phyloP scores from a whole-genome alignment of 1,284 basidiomycete species.

The Trichosporon ovoides region DNA sequence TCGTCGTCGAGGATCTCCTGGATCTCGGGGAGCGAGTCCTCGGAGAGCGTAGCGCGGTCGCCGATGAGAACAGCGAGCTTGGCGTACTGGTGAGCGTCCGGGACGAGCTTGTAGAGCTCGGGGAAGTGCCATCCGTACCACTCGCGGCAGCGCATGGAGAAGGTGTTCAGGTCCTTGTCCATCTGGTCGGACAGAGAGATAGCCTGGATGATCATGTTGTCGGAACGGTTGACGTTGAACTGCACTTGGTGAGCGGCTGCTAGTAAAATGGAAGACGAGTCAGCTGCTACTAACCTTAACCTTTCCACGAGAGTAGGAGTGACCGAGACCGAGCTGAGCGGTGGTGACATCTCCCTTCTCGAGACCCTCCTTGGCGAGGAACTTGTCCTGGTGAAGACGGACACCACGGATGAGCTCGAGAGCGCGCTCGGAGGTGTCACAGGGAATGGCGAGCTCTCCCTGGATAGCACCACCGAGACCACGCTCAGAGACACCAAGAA shows the following conservation, averaged over 20 bases:
- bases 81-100: conserved; percentile 96
- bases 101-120: conserved; percentile 88
- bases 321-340: conserved; percentile 93
- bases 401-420: conserved; percentile 90
- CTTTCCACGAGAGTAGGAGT: conserved; percentile 96
- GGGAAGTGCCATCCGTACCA: conserved; percentile 99
- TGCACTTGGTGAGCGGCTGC: conserved; percentile 19
- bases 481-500: conserved; percentile 78
- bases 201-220: conserved; percentile 99
- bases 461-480: conserved; percentile 77
- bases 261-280: background rate
- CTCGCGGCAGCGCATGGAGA: conserved; percentile 95
- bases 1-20: conserved; percentile 82
- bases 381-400: conserved; percentile 84
- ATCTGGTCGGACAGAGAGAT: conserved; percentile 97
- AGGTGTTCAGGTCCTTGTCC: conserved; percentile 99
- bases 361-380: conserved; percentile 62
- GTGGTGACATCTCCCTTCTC: conserved; percentile 83
- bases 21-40: conserved; percentile 70
- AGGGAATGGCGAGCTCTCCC: conserved; percentile 67
- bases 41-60: conserved; percentile 63
- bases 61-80: conserved; percentile 80
- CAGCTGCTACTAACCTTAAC: conserved; percentile 61
- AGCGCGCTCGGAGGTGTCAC: conserved; percentile 80
- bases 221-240: conserved; percentile 98